Conservation (phyloP, 2,329 filamentous ascomycete genomes). For the Cladosporium sp. region DNA sequence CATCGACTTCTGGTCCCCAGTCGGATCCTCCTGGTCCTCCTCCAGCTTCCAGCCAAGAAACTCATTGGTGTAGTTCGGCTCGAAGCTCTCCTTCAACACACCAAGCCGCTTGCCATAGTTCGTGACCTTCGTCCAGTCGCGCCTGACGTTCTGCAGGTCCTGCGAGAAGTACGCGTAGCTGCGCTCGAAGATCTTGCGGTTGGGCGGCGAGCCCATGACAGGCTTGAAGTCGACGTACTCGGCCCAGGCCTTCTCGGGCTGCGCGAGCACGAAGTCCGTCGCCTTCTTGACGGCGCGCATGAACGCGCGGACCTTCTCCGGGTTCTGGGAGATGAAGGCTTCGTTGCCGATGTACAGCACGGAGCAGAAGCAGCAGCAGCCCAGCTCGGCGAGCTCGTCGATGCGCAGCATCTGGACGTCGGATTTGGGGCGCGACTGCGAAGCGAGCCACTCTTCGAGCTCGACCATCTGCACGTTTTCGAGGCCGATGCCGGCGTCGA, state of each 20-base stretch:
- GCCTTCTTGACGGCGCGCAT: conserved; percentile 67
- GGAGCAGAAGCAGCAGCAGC: conserved; percentile 79
- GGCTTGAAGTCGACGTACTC: conserved; percentile 70
- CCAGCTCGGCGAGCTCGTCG: conserved; percentile 70
- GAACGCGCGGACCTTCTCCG: conserved; percentile 60
- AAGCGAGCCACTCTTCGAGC: conserved; percentile 66
- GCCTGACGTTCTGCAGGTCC: conserved; percentile 66
- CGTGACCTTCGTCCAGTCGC: conserved; percentile 74
- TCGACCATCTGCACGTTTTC: conserved; percentile 83
- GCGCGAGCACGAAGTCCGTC: conserved; percentile 63
- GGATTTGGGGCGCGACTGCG: conserved; percentile 54
- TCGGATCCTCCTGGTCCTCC: conserved; percentile 59
- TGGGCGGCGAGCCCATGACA: conserved; percentile 59
- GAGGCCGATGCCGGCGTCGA: conserved; percentile 69
- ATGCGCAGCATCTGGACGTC: conserved; percentile 78
- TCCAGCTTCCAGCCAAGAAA: conserved; percentile 62
- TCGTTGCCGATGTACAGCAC: conserved; percentile 79
- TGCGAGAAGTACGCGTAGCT: conserved; percentile 70
- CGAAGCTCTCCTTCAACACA: conserved; percentile 57
- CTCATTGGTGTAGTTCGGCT: conserved; percentile 69
- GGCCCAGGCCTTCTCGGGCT: conserved; percentile 57
- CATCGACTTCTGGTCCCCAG: conserved; percentile 70
- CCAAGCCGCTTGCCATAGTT: conserved; percentile 67
- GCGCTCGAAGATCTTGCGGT: conserved; percentile 74
- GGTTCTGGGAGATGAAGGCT: conserved; percentile 58